Evolutionary conservation across 1,284 basidiomycete species (phyloP), one percentile per base, ranked within the genome.

Genomic region (Tilletia setariae): DNA sequence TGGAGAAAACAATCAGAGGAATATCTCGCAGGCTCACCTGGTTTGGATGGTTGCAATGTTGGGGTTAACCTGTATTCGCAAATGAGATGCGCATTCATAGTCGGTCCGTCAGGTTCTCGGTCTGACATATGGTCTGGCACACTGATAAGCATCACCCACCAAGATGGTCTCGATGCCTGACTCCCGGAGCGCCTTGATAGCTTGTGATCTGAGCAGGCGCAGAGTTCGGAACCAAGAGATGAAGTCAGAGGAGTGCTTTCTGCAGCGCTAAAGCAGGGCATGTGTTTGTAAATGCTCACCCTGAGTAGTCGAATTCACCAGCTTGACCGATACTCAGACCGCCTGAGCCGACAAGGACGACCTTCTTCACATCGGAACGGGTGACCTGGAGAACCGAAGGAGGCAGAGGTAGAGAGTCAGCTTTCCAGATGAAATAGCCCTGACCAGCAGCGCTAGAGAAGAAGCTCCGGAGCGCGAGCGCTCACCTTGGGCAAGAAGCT

Each of bases 221-320:
- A 35, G 21, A 61, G 56, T 53, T 19, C 9, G 51, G 13, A 28
- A 25, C 21, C 51, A 49, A 3, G 19, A 49, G 46, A 4, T 19
- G 6, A 16, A 6, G 16, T 19, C 46, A 49, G 46, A 19, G 21
- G 21, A 16, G 16, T 23, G 46, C 4, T 23, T 16, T 16, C 46
- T 49, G 35, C 11, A 40, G 35, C 4, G 35, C 35, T 4, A 11
- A 11, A 6, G 35, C 4, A 40, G 35, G 11, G 35, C 35, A 11
- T 40, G 6, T 11, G 35, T 16, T n/a, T 4, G 19, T 3, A 23
- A 16, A 49, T 19, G 21, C 85, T 76, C 65, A 86, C 91, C 80
- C 96, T 32, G 94, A 97, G 85, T 99, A 98, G 84, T 99, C 96
- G 84, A 99, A 99, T 85, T 99, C 96, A 84, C 96, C 96, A 3